Percentiles rank a stretch among this genome's conserved stretches.
phyloP scores from a whole-genome alignment of 495 filamentous ascomycete species.

The Tuber magnatum region DNA sequence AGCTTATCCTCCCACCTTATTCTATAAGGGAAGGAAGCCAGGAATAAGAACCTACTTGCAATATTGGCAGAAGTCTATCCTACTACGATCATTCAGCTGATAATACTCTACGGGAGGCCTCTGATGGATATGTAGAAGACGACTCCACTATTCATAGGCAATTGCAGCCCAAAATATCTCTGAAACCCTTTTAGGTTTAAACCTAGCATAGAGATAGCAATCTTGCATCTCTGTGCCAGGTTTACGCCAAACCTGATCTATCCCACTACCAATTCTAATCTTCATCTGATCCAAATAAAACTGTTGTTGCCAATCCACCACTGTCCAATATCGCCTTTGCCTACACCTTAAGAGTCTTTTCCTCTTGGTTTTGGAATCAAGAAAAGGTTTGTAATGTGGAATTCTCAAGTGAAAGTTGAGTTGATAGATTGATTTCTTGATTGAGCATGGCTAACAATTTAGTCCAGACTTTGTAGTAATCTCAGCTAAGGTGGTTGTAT shows the following conservation, averaged over 20 bases:
- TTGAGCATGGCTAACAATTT: not conserved
- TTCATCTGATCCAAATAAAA: slow-evolving; percentile 9
- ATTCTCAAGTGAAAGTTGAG: slow-evolving; percentile 7
- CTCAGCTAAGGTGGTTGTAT: not conserved
- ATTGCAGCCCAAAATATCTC: not conserved
- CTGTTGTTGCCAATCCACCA: not conserved
- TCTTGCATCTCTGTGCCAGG: slow-evolving; percentile 3
- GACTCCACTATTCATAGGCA: not conserved
- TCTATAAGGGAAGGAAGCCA: no score
- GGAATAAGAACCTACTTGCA: not conserved
- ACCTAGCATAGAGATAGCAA: not conserved
- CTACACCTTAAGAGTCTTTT: not conserved
- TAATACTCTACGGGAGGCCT: not conserved
- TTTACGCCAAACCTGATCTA: not conserved
- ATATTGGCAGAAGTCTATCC: not conserved
- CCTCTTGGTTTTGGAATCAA: not conserved
- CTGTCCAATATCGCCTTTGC: not conserved
- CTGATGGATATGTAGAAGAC: no score
- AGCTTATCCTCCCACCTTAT: no score
- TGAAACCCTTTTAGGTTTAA: not conserved
- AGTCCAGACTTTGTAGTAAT: not conserved
- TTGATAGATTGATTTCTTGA: not conserved
- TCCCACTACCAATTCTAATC: not conserved
- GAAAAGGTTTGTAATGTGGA: not conserved
- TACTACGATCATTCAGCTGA: not conserved